A percentile compares a stretch with the other conserved stretches of the same genome.
These are phyloP conservation scores for Coemansia asiatica DNA, from an alignment of 192 early-diverging fungal species.

Conservation along the genomic window DNA sequence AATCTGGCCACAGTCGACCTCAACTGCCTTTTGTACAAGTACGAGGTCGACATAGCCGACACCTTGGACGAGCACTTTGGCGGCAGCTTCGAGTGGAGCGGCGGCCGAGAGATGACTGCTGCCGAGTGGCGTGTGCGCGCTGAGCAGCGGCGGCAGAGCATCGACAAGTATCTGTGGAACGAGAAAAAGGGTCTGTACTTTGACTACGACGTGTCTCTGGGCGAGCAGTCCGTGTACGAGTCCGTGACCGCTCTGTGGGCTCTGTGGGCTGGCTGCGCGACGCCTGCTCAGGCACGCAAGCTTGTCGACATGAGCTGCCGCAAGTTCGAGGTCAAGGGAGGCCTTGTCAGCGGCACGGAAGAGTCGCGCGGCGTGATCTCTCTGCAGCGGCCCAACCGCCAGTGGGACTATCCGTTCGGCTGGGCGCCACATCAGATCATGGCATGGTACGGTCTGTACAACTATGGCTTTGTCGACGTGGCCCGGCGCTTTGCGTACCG, in stretches of 20 bases:
- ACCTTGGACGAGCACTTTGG: constrained; percentile 64
- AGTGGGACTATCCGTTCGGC: constrained; percentile 93
- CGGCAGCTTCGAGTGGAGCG: constrained; percentile 50
- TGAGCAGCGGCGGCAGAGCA: constrained; percentile 58
- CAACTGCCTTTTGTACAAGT: constrained; percentile 92
- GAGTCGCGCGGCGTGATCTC: constrained; percentile 79
- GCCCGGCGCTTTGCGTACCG: constrained; percentile 84
- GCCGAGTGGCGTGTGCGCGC: constrained; percentile 69
- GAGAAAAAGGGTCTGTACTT: constrained; percentile 74
- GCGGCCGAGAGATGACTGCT: constrained; percentile 52
- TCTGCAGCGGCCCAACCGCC: constrained; percentile 84
- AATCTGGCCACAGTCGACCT: constrained; percentile 92
- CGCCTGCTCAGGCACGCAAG: constrained; percentile 71
- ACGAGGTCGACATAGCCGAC: constrained; percentile 87
- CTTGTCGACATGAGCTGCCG: constrained; percentile 67
- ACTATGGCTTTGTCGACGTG: constrained; percentile 75
- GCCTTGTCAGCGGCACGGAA: constrained; percentile 90
- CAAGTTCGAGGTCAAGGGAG: constrained; percentile 88
- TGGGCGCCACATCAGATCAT: constrained; percentile 99
- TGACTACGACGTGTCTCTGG: constrained; percentile 81
- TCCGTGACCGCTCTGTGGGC: constrained; percentile 87
- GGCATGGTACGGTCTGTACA: constrained; percentile 86
- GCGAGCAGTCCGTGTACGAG: constrained; percentile 76
- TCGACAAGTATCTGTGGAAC: constrained; percentile 87
- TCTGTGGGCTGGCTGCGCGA: constrained; percentile 87